A percentile compares a stretch with the other conserved stretches of the same genome.
Conservation (phyloP, 176 grass and related monocot genomes). For the Saccharum spontaneum region DNA sequence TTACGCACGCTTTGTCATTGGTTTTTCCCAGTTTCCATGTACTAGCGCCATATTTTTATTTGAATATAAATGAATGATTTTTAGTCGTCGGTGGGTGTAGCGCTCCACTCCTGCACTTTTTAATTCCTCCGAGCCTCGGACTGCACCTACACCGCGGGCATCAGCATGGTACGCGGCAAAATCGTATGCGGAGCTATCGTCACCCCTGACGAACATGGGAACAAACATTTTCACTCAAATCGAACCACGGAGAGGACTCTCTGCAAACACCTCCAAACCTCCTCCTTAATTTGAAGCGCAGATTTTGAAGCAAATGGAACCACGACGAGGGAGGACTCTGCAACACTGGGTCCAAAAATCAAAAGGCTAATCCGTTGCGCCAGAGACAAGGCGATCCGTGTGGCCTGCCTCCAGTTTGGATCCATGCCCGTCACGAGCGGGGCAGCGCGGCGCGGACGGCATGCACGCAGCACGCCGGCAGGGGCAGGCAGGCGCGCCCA, state of each 20-base stretch:
- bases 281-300: no score
- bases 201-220: background rate
- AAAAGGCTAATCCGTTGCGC: background rate
- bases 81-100: background rate
- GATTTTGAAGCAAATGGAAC: background rate
- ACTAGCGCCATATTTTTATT: background rate
- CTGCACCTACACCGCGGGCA: constrained; percentile 4
- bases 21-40: background rate
- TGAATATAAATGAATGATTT: background rate
- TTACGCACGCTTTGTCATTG: background rate
- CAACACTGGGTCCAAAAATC: background rate
- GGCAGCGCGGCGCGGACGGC: background rate
- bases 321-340: background rate
- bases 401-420: background rate
- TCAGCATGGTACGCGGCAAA: background rate
- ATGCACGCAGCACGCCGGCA: background rate
- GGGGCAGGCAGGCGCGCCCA: background rate
- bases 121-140: background rate
- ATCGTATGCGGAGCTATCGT: background rate
- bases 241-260: background rate
- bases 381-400: background rate
- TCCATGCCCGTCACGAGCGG: constrained; percentile 26
- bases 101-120: background rate
- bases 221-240: background rate
- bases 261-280: no score